These are phyloP conservation scores for Neonectria sp. DNA, from an alignment of 2,329 filamentous ascomycete genomes.

Conservation along the genomic window DNA sequence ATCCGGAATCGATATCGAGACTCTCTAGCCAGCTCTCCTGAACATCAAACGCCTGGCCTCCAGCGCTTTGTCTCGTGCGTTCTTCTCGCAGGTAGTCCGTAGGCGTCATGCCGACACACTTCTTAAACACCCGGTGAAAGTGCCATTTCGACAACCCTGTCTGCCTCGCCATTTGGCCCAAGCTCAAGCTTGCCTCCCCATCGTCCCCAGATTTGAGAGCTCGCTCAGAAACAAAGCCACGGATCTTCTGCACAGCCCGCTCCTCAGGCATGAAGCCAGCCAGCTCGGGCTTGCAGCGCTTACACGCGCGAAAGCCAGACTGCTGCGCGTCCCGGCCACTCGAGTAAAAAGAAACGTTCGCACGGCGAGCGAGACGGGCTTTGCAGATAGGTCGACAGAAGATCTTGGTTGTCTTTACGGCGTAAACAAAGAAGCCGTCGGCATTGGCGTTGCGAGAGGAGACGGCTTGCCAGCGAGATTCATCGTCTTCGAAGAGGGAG, in stretches of 20 bases:
- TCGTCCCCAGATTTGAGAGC: slow-evolving; percentile 43
- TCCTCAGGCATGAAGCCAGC: slow-evolving; percentile 60
- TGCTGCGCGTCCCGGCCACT: slow-evolving; percentile 59
- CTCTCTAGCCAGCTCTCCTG: slow-evolving; percentile 33
- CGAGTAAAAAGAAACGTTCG: slow-evolving; percentile 71
- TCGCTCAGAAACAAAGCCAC: slow-evolving; percentile 47
- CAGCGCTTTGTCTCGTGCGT: slow-evolving; percentile 24
- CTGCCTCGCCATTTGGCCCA: slow-evolving; percentile 64
- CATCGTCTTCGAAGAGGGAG: slow-evolving; percentile 49
- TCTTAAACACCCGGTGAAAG: slow-evolving; percentile 72
- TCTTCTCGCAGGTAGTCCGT: slow-evolving; percentile 50
- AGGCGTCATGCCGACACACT: slow-evolving; percentile 65
- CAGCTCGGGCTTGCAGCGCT: slow-evolving; percentile 66
- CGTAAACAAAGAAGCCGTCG: slow-evolving; percentile 61
- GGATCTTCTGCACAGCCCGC: slow-evolving; percentile 59
- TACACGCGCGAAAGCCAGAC: slow-evolving; percentile 70
- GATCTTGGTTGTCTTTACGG: slow-evolving; percentile 60
- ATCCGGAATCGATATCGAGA: slow-evolving; percentile 26
- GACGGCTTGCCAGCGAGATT: slow-evolving; percentile 55
- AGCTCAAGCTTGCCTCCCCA: slow-evolving; percentile 45
- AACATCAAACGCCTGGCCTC: slow-evolving; percentile 7
- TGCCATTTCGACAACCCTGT: slow-evolving; percentile 70
- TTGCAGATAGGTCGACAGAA: slow-evolving; percentile 75
- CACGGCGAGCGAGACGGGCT: slow-evolving; percentile 71
- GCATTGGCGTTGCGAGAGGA: slow-evolving; percentile 52